These are phyloP conservation scores for Helotiales sp. DNA, from an alignment of 2,329 filamentous ascomycete genomes.

Conservation along the genomic window DNA sequence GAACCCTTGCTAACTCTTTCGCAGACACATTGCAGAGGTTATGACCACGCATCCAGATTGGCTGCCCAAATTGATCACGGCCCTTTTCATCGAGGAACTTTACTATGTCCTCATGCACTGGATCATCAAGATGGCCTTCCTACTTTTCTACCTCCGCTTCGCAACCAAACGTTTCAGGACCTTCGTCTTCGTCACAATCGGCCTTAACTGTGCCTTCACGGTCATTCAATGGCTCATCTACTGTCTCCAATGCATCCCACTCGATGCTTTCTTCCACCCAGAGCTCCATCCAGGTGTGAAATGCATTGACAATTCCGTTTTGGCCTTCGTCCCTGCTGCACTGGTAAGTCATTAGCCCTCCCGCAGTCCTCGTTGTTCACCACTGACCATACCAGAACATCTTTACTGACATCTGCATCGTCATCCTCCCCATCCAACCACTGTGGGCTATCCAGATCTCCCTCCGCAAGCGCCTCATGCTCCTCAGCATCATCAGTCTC, in stretches of 20 bases:
- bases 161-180: slow-evolving; percentile 35
- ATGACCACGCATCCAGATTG: slow-evolving; percentile 20
- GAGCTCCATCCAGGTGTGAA: slow-evolving; percentile 35
- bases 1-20: background rate
- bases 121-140: slow-evolving; percentile 43
- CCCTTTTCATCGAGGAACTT: slow-evolving; percentile 43
- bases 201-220: slow-evolving; percentile 38
- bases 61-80: slow-evolving; percentile 24
- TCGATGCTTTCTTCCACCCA: slow-evolving; percentile 41
- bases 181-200: slow-evolving; percentile 38
- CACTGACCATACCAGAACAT: slow-evolving; percentile 3
- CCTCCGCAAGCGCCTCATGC: slow-evolving; percentile 28
- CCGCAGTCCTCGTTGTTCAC: background rate
- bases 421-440: slow-evolving; percentile 47
- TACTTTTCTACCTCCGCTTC: slow-evolving; percentile 44
- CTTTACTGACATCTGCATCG: slow-evolving; percentile 35
- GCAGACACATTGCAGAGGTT: background rate
- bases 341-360: background rate
- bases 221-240: slow-evolving; percentile 41
- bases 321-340: slow-evolving; percentile 26
- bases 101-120: slow-evolving; percentile 43
- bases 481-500: slow-evolving; percentile 39
- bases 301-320: slow-evolving; percentile 32
- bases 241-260: slow-evolving; percentile 42
- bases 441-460: slow-evolving; percentile 52